A percentile compares a stretch with the other conserved stretches of the same genome.
Conservation (phyloP, 306 rosid genomes). For the Quercus variabilis region DNA sequence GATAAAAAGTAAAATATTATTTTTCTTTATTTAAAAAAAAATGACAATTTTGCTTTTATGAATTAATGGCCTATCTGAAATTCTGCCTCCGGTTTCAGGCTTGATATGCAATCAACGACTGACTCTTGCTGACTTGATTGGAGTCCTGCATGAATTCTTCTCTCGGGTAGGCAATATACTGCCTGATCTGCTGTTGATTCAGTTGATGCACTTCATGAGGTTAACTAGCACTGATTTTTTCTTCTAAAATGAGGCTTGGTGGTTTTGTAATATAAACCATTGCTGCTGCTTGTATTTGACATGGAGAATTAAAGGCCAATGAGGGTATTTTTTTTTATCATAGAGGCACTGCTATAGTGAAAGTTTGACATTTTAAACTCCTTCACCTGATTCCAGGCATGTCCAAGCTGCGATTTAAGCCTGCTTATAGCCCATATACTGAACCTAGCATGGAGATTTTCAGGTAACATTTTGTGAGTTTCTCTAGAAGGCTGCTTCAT, state of each 20-base stretch:
- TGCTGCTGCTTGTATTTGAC: neutral
- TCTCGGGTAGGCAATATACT: constrained; percentile 62
- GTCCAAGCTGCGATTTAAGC: constrained; percentile 80
- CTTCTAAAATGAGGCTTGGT: neutral
- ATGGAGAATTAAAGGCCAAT: neutral
- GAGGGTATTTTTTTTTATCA: too few relatives aligned
- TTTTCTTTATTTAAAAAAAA: too few relatives aligned
- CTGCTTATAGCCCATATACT: constrained; percentile 93
- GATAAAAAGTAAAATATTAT: too few relatives aligned
- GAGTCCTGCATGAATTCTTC: constrained; percentile 85
- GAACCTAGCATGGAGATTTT: constrained; percentile 99
- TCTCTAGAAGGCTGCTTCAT: constrained; percentile 9
- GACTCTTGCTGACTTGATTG: constrained; percentile 73
- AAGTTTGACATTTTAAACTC: neutral
- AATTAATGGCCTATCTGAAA: too few relatives aligned
- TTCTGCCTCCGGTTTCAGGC: constrained; percentile 34
- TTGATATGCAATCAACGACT: constrained; percentile 57
- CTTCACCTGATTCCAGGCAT: constrained; percentile 51
- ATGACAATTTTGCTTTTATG: too few relatives aligned
- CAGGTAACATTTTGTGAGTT: constrained; percentile 35
- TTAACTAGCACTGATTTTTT: neutral
- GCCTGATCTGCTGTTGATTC: neutral
- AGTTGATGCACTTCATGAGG: neutral
- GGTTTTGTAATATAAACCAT: neutral
- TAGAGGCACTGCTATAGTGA: neutral